A percentile compares a stretch with the other conserved stretches of the same genome.
These are phyloP conservation scores for Candida vaughaniae DNA, from an alignment of 805 yeast genomes.

Conservation along the genomic window DNA sequence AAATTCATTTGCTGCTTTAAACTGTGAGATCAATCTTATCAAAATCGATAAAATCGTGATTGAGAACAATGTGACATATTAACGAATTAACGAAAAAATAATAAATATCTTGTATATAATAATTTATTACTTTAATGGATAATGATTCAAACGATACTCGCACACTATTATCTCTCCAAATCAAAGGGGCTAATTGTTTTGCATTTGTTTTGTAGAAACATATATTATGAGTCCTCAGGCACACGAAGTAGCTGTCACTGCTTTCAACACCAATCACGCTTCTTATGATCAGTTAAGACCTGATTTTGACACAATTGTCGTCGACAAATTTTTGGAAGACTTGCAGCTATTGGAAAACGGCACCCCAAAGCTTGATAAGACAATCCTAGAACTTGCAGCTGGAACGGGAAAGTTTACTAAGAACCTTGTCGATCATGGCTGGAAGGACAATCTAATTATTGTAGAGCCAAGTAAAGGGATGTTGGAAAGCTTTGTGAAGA, in stretches of 20 bases:
- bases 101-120: background rate
- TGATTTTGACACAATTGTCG: slow-evolving; percentile 42
- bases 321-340: slow-evolving; percentile 40
- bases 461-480: slow-evolving; percentile 62
- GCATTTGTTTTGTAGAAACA: no score
- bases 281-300: slow-evolving; percentile 55
- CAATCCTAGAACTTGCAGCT: slow-evolving; percentile 52
- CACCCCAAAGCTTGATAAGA: slow-evolving; percentile 20
- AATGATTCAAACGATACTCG: no score
- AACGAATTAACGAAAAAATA: slow-evolving; percentile 5
- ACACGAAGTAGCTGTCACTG: slow-evolving; percentile 39
- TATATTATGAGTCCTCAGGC: slow-evolving; percentile 14
- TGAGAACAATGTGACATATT: slow-evolving; percentile 4
- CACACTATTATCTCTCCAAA: no score
- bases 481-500: slow-evolving; percentile 45
- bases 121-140: background rate
- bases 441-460: slow-evolving; percentile 36
- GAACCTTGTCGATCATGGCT: slow-evolving; percentile 39
- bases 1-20: slow-evolving; percentile 20
- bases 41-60: slow-evolving; percentile 1
- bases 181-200: no score
- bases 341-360: slow-evolving; percentile 26
- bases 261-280: slow-evolving; percentile 53
- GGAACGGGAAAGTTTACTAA: slow-evolving; percentile 67
- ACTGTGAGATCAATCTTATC: slow-evolving; percentile 23